Percentiles rank a stretch among this genome's conserved stretches.
Conservation (phyloP, 1,139 yeast genomes). For the Martiniozyma asiatica region DNA sequence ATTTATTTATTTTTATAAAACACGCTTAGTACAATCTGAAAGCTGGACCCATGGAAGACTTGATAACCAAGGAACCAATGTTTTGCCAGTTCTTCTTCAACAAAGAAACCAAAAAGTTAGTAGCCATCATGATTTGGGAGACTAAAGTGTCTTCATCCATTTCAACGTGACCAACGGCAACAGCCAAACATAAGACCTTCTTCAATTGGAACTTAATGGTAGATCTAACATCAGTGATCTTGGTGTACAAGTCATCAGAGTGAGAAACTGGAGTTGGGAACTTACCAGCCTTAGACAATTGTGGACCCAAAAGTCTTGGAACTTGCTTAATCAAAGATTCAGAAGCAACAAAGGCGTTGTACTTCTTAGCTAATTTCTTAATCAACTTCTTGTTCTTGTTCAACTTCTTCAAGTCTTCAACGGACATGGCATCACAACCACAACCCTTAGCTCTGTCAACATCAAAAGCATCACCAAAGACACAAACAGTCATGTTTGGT, state of each 20-base stretch:
- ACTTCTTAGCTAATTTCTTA: conserved; percentile 99
- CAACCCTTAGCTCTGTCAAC: conserved; percentile 99
- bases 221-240: conserved; percentile 96
- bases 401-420: conserved; percentile 98
- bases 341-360: conserved; percentile 99
- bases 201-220: conserved; percentile 99
- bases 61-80: conserved; percentile 98
- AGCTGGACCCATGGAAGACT: conserved; percentile 99
- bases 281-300: conserved; percentile 99
- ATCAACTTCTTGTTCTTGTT: conserved; percentile 99
- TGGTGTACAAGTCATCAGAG: conserved; percentile 92
- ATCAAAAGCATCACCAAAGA: conserved; percentile 99
- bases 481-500: conserved; percentile 99
- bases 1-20: too few relatives aligned
- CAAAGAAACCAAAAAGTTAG: conserved; percentile 98
- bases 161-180: conserved; percentile 96
- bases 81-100: conserved; percentile 99
- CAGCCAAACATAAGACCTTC: conserved; percentile 93
- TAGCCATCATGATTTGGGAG: conserved; percentile 97
- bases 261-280: conserved; percentile 99
- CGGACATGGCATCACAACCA: conserved; percentile 99
- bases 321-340: conserved; percentile 99
- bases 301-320: conserved; percentile 99
- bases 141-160: conserved; percentile 96
- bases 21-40: conserved; percentile 85